phyloP scores from a whole-genome alignment of 139 green algal genomes.

The Zygnema circumcarinatum region DNA sequence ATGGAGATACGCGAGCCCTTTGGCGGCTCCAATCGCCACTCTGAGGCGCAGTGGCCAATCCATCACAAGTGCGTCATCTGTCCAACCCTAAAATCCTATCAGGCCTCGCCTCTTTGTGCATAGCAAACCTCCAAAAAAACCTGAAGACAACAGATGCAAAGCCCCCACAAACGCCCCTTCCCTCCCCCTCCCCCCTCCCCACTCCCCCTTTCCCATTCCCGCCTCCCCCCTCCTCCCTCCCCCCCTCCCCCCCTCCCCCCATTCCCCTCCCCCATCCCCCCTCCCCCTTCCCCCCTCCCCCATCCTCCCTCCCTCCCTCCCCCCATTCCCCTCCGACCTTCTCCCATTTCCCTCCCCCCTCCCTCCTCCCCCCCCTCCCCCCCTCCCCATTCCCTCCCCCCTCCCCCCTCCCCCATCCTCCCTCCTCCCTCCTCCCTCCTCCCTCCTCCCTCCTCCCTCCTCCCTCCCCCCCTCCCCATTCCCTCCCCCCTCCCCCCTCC shows the following conservation, averaged over 20 bases:
- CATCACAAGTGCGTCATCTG: conserved; percentile 15
- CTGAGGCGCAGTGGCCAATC: conserved; percentile 20
- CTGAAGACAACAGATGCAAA: no score
- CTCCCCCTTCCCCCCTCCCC: not conserved
- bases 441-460: not conserved
- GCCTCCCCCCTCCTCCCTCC: not conserved
- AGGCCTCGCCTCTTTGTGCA: no score
- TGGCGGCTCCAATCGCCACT: conserved; percentile 30
- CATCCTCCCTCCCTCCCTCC: not conserved
- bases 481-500: conserved; percentile 25
- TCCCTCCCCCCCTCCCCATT: conserved; percentile 30
- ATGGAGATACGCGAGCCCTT: conserved; percentile 47
- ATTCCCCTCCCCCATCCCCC: not conserved
- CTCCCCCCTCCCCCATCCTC: not conserved
- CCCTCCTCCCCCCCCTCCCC: not conserved
- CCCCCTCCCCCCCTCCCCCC: no score
- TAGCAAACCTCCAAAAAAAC: no score
- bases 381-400: not conserved
- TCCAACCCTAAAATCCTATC: not conserved
- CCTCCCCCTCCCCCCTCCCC: not conserved
- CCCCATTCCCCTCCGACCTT: not conserved
- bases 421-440: not conserved
- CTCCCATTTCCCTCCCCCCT: not conserved
- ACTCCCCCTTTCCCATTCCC: not conserved
- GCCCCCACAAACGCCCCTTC: no score